Evolutionary conservation across 108 stramenopile genomes (phyloP), one percentile per base, ranked within the genome.

Genomic region (Bacterosira constricta): DNA sequence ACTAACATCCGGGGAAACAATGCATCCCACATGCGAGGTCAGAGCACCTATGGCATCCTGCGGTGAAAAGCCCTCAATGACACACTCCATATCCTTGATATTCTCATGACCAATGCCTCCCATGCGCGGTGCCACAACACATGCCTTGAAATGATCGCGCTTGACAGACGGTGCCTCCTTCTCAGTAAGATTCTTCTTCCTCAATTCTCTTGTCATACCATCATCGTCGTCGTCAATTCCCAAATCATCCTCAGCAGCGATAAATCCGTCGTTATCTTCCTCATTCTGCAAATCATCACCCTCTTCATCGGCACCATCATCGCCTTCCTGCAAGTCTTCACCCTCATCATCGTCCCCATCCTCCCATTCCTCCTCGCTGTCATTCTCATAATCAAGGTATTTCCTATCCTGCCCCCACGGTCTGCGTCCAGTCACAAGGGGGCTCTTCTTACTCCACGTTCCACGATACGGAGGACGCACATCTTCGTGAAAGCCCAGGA

Each of bases 321-420:
- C 85, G 31, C 83, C 88, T 44, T 86, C 83, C 10, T 83, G 79
- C 31, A 81, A 79, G 72, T 92, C 90, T 54, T 92, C 91, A 7
- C 91, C 94, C 42, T 88, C 76, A 54, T 92, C 94, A 21, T 92
- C 88, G 49, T 95, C 94, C 18, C 87, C 95, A 69, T 92, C 89
- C 74, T 92, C 92, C 95, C 95, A 94, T 79, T 96, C 95, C 10
- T 87, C 92, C 76, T 96, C 95, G 57, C 93, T 94, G 63, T 96
- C 95, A 18, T 87, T 75, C 6, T 96, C 95, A 59, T 96, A 96
- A 77, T 96, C 86, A 15, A 94, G 67, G 62, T 61, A 66, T 18
- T 66, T 42, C 17, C 77, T 66, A 55, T 96, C 95, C 57, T 89
- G 85, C 20, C 72, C 84, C 72, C 92, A 90, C 0, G 95, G 95